Evolutionary conservation across 768 basidiomycete genomes (phyloP).

Genomic region (Pholiota molesta): DNA sequence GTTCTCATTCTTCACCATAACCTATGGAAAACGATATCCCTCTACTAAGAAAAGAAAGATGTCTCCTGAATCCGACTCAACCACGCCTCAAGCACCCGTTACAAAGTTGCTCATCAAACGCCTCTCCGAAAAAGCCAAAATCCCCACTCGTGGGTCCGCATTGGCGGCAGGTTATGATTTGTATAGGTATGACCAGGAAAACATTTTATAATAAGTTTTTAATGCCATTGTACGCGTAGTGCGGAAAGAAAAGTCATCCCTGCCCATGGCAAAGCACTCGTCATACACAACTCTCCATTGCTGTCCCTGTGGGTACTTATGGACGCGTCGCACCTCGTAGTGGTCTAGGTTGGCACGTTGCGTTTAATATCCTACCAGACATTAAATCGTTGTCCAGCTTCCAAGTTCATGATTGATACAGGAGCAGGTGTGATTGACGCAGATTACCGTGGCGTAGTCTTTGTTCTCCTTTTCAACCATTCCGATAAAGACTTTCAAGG

Average conservation of each 20-base stretch:
- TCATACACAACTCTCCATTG: constrained; percentile 92
- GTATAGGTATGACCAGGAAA: constrained; percentile 65
- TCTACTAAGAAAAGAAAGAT: constrained; percentile 63
- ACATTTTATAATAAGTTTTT: constrained; percentile 3
- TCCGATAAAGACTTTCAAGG: constrained; percentile 90
- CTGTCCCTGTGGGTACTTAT: constrained; percentile 92
- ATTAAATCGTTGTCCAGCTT: constrained; percentile 53
- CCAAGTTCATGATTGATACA: constrained; percentile 97
- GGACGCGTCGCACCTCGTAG: constrained; percentile 96
- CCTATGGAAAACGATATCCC: constrained; percentile 26
- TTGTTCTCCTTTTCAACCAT: constrained; percentile 91
- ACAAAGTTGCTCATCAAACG: constrained; percentile 79
- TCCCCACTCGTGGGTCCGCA: constrained; percentile 86
- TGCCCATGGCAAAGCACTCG: constrained; percentile 86
- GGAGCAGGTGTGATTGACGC: constrained; percentile 98
- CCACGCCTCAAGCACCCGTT: constrained; percentile 38
- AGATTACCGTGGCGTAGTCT: constrained; percentile 92
- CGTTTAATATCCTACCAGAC: neutral
- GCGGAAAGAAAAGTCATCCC: constrained; percentile 86
- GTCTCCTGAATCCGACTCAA: constrained; percentile 38
- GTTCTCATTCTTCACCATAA: constrained; percentile 8
- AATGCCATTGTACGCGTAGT: constrained; percentile 40
- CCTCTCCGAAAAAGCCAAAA: constrained; percentile 76
- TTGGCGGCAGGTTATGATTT: constrained; percentile 95
- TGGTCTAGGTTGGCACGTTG: constrained; percentile 75